Conservation (phyloP, 768 basidiomycete genomes). For the Daedaleopsis nitida region DNA sequence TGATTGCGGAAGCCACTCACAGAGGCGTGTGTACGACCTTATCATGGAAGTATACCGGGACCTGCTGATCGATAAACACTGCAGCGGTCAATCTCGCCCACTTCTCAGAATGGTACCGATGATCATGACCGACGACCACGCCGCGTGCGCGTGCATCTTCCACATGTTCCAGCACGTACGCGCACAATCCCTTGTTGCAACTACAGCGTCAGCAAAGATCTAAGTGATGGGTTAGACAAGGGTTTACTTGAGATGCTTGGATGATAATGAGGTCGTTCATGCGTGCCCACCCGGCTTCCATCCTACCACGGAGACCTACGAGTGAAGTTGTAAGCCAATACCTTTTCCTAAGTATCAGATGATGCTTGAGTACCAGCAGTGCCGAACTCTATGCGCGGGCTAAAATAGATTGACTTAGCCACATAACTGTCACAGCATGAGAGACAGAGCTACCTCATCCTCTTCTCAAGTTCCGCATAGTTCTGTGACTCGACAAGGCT, state of each 20-base stretch:
- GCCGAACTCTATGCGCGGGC: constrained; percentile 80
- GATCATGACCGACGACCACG: constrained; percentile 85
- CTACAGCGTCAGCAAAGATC: not conserved
- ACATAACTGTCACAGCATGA: too few species aligned
- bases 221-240: not conserved
- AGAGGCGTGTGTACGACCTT: constrained; percentile 82
- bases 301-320: constrained; percentile 71
- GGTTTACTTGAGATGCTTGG: constrained; percentile 75
- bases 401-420: constrained; percentile 24
- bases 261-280: constrained; percentile 89
- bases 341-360: not conserved
- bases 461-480: constrained; percentile 50
- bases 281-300: constrained; percentile 89
- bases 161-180: constrained; percentile 63
- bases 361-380: constrained; percentile 62
- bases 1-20: constrained; percentile 35
- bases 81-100: constrained; percentile 80
- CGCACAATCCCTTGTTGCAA: constrained; percentile 64
- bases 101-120: constrained; percentile 74
- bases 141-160: constrained; percentile 58
- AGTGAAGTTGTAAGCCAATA: not conserved
- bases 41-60: constrained; percentile 69
- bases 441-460: constrained; percentile 48
- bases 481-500: constrained; percentile 45
- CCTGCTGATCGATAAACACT: constrained; percentile 62